Conservation (phyloP, 495 filamentous ascomycete species). For the Penicillium ucsense region DNA sequence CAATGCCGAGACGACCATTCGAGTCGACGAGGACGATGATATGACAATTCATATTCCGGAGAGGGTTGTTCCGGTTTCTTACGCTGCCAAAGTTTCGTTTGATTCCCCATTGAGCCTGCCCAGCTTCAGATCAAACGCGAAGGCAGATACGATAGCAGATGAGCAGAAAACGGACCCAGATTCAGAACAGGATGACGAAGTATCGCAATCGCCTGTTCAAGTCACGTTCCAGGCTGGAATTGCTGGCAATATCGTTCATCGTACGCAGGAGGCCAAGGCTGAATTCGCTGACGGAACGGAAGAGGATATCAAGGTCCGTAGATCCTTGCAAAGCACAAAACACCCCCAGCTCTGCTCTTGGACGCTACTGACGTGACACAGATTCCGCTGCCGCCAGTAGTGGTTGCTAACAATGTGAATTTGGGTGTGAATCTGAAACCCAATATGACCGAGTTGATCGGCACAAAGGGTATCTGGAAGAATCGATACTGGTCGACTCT, state of each 20-base stretch:
- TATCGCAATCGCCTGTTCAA: slow-evolving; percentile 11
- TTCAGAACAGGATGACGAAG: slow-evolving; percentile 1
- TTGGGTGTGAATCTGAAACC: slow-evolving; percentile 25
- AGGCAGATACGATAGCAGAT: slow-evolving; percentile 7
- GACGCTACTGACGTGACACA: background rate
- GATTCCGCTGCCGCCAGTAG: slow-evolving; percentile 20
- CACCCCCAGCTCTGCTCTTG: no score
- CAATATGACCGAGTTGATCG: slow-evolving; percentile 17
- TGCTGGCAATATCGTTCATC: slow-evolving; percentile 17
- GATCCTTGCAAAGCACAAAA: no score
- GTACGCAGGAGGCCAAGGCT: slow-evolving; percentile 12
- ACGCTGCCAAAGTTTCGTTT: slow-evolving; percentile 27
- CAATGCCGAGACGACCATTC: slow-evolving; percentile 30
- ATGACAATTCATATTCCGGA: slow-evolving; percentile 22
- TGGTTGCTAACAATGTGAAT: slow-evolving; percentile 18
- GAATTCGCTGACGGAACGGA: slow-evolving; percentile 17
- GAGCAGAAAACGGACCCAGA: slow-evolving; percentile 10
- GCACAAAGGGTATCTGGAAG: slow-evolving; percentile 20
- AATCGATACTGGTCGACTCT: slow-evolving; percentile 22
- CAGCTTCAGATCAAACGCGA: slow-evolving; percentile 7
- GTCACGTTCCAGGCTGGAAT: slow-evolving; percentile 26
- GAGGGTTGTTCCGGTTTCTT: slow-evolving; percentile 8
- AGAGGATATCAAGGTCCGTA: slow-evolving; percentile 15
- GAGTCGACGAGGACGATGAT: slow-evolving; percentile 22
- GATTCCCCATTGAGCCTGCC: slow-evolving; percentile 24